Conservation (phyloP, 495 filamentous ascomycete species). For the Clavariopsis aquatica region DNA sequence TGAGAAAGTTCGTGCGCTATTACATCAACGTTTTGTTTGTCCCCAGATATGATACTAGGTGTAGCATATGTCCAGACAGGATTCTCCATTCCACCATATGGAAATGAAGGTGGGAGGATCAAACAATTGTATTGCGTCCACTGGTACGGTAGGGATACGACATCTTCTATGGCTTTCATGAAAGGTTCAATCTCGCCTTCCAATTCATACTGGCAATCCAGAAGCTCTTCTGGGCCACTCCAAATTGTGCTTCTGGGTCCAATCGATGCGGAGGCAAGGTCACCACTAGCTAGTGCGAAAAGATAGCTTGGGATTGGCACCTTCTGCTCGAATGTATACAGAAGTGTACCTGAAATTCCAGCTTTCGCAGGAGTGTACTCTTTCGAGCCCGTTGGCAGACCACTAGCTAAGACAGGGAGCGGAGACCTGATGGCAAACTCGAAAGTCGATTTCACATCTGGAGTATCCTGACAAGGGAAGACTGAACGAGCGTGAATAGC, state of each 20-base stretch:
- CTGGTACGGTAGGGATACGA: constrained; percentile 75
- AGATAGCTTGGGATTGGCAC: constrained; percentile 94
- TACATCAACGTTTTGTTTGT: constrained; percentile 91
- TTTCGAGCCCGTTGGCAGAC: constrained; percentile 63
- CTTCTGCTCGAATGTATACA: constrained; percentile 83
- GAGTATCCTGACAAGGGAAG: constrained; percentile 96
- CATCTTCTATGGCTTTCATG: constrained; percentile 81
- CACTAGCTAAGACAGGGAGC: constrained; percentile 84
- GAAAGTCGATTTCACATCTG: constrained; percentile 89
- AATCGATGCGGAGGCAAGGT: constrained; percentile 79
- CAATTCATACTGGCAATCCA: constrained; percentile 83
- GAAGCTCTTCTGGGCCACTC: constrained; percentile 82
- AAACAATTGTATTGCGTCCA: constrained; percentile 96
- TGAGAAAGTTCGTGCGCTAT: constrained; percentile 93
- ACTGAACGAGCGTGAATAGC: constrained; percentile 90
- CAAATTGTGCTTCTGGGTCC: constrained; percentile 81
- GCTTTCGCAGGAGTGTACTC: constrained; percentile 51
- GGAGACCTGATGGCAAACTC: constrained; percentile 84
- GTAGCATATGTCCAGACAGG: constrained; percentile 92
- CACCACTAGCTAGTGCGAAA: constrained; percentile 86
- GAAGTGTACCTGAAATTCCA: constrained; percentile 53
- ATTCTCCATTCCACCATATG: constrained; percentile 92
- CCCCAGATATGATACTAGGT: constrained; percentile 86
- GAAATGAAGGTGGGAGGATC: constrained; percentile 86
- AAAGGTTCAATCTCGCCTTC: constrained; percentile 88